Percentiles rank a stretch among this genome's conserved stretches.
phyloP scores from a whole-genome alignment of 2,329 filamentous ascomycete genomes.

The Cytospora piceae region DNA sequence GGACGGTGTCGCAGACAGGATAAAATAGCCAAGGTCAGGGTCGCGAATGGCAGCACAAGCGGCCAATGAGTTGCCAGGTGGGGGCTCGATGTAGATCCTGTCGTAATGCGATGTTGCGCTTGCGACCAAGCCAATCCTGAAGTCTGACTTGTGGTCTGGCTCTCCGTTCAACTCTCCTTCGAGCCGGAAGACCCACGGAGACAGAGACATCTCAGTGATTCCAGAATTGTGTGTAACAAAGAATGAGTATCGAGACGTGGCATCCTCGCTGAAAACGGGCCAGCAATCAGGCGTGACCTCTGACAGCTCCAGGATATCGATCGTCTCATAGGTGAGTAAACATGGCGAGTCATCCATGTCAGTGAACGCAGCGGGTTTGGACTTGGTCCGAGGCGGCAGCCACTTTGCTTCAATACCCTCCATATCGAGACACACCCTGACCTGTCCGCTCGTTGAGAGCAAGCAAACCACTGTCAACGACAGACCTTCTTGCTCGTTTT shows the following conservation, averaged over 20 bases:
- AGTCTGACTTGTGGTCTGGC: constrained; percentile 62
- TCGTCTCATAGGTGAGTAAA: constrained; percentile 64
- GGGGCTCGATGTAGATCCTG: constrained; percentile 58
- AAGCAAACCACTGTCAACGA: constrained; percentile 64
- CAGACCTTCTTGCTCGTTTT: constrained; percentile 61
- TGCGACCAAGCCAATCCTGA: constrained; percentile 63
- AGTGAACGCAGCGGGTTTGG: constrained; percentile 46
- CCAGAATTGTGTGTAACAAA: constrained; percentile 65
- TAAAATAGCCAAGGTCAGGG: constrained; percentile 66
- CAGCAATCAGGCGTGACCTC: constrained; percentile 62
- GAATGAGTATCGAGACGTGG: constrained; percentile 65
- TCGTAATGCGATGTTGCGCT: constrained; percentile 61
- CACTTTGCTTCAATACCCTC: constrained; percentile 69
- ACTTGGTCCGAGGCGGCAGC: constrained; percentile 61
- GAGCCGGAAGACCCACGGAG: constrained; percentile 66
- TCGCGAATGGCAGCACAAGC: constrained; percentile 60
- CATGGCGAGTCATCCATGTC: constrained; percentile 48
- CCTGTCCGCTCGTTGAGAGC: constrained; percentile 62
- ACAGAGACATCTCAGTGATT: constrained; percentile 63
- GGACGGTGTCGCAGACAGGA: constrained; percentile 62
- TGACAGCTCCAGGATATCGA: constrained; percentile 60
- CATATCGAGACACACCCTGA: constrained; percentile 64
- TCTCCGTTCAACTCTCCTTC: constrained; percentile 63
- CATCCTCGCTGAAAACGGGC: constrained; percentile 66
- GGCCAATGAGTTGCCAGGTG: constrained; percentile 54